Percentiles rank a stretch among this genome's conserved stretches.
Evolutionary conservation across 805 yeast genomes (phyloP).

Genomic region (Barnettozyma siamensis): DNA sequence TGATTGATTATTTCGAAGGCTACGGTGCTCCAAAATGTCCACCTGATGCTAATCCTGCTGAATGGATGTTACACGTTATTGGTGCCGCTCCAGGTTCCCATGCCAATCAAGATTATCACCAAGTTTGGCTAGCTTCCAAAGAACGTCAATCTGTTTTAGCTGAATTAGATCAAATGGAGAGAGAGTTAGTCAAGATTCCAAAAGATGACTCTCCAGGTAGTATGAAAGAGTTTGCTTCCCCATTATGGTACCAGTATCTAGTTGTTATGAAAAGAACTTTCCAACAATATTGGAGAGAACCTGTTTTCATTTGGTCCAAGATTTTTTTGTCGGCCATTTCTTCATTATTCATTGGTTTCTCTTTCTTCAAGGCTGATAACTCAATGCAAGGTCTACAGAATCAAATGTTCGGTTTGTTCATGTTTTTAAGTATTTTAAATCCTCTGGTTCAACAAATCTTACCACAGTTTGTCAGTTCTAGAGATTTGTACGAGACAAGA

Average conservation of each 20-base stretch:
- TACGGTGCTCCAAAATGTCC: constrained; percentile 68
- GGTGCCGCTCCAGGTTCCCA: constrained; percentile 82
- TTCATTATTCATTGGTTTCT: constrained; percentile 66
- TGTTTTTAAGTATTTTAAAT: constrained; percentile 53
- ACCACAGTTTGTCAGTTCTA: constrained; percentile 54
- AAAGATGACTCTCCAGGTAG: constrained; percentile 27
- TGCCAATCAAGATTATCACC: constrained; percentile 64
- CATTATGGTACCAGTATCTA: constrained; percentile 33
- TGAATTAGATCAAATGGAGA: constrained; percentile 63
- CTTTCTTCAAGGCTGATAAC: constrained; percentile 63
- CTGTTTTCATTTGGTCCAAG: constrained; percentile 56
- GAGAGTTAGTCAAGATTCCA: constrained; percentile 41
- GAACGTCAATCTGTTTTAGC: constrained; percentile 53
- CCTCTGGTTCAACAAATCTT: constrained; percentile 58
- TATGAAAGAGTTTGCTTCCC: constrained; percentile 40
- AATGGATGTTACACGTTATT: constrained; percentile 86
- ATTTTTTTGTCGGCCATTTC: constrained; percentile 46
- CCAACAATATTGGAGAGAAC: constrained; percentile 67
- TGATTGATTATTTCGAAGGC: constrained; percentile 60
- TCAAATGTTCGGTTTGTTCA: constrained; percentile 73
- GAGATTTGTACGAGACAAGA: constrained; percentile 65
- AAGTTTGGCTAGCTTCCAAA: constrained; percentile 69
- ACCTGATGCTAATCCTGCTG: constrained; percentile 71
- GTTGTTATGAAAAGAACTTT: constrained; percentile 49
- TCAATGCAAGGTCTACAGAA: constrained; percentile 72